phyloP scores from a whole-genome alignment of 371 early-diverging fungal species.

The Mucor ambiguus region DNA sequence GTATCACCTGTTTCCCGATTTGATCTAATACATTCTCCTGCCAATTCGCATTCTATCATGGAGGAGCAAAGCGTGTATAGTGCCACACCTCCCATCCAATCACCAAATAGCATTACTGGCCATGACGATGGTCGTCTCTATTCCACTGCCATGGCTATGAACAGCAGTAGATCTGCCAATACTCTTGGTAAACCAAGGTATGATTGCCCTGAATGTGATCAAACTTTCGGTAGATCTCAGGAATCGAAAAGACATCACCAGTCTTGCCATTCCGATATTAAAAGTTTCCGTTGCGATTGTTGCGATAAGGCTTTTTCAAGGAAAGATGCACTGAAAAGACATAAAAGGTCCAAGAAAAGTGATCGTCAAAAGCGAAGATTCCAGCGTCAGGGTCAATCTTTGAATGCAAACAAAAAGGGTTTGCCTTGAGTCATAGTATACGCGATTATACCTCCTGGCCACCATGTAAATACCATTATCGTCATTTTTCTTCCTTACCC shows the following conservation, averaged over 20 bases:
- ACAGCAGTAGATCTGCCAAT: neutral
- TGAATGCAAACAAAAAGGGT: neutral
- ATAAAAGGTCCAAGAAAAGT: neutral
- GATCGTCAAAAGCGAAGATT: neutral
- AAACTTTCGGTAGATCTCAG: neutral
- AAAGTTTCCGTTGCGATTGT: neutral
- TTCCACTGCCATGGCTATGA: neutral
- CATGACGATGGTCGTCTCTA: no score
- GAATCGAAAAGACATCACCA: neutral
- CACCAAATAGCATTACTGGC: neutral
- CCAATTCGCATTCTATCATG: neutral
- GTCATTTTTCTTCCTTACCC: neutral
- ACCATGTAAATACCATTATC: neutral
- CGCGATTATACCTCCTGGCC: neutral
- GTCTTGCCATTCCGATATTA: neutral
- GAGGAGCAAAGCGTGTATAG: neutral
- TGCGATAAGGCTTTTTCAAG: neutral
- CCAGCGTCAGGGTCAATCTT: neutral
- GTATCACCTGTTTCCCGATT: neutral
- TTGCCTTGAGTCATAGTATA: neutral
- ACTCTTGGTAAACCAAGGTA: neutral
- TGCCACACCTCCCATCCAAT: neutral
- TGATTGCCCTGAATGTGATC: neutral
- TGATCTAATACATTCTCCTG: neutral
- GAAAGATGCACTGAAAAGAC: slow-evolving; percentile 5